Conservation (phyloP, 1,284 basidiomycete species). For the Meira miltonrushii region DNA sequence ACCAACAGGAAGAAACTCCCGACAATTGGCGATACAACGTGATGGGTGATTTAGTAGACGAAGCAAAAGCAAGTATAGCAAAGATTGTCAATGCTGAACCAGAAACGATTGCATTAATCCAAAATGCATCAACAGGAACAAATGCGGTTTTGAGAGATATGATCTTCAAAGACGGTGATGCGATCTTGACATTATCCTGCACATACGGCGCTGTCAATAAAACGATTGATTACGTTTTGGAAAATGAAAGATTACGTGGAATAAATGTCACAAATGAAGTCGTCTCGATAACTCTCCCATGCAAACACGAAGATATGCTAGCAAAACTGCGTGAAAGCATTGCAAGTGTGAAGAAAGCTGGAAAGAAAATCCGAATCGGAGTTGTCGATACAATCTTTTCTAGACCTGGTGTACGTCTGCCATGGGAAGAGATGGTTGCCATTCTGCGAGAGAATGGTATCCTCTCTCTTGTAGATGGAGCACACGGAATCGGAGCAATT, state of each 20-base stretch:
- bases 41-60: background rate
- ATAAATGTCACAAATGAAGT: slow-evolving; percentile 31
- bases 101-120: slow-evolving; percentile 36
- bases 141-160: slow-evolving; percentile 43
- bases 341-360: slow-evolving; percentile 30
- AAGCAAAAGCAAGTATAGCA: background rate
- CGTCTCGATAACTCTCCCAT: slow-evolving; percentile 39
- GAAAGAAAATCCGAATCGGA: slow-evolving; percentile 74
- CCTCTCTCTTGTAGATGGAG: slow-evolving; percentile 63
- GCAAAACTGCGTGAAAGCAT: no score
- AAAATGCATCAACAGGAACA: slow-evolving; percentile 49
- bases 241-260: slow-evolving; percentile 21
- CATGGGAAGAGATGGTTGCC: slow-evolving; percentile 68
- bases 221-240: slow-evolving; percentile 43
- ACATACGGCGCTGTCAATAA: slow-evolving; percentile 45
- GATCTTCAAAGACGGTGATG: slow-evolving; percentile 40
- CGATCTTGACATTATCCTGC: slow-evolving; percentile 34
- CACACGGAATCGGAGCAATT: slow-evolving; percentile 68
- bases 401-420: slow-evolving; percentile 66
- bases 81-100: slow-evolving; percentile 10
- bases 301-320: slow-evolving; percentile 39
- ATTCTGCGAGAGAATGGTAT: slow-evolving; percentile 36
- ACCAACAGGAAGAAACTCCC: slow-evolving; percentile 10
- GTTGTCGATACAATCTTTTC: slow-evolving; percentile 71
- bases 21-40: slow-evolving; percentile 10